These are phyloP conservation scores for Quercus agrifolia DNA, from an alignment of 306 rosid species.

Conservation along the genomic window DNA sequence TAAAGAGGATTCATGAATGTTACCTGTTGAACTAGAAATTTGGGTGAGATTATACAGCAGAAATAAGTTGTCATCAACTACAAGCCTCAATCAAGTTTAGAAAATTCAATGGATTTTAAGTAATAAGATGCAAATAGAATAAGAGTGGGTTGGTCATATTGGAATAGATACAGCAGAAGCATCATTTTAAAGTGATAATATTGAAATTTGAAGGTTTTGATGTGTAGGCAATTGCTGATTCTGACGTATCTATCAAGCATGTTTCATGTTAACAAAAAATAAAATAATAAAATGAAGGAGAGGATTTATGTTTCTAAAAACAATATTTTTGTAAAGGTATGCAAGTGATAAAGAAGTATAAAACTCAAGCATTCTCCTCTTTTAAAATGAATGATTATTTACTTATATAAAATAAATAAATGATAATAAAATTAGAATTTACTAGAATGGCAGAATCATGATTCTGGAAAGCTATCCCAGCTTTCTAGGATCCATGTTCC, in stretches of 20 bases:
- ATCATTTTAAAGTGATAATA: neutral
- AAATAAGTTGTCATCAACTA: neutral
- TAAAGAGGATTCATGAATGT: neutral
- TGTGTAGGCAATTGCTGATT: too few relatives aligned
- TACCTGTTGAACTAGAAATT: neutral
- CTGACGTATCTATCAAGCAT: too few relatives aligned
- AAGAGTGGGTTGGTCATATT: too few relatives aligned
- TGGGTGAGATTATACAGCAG: neutral
- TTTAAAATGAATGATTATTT: too few relatives aligned
- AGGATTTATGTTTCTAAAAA: neutral
- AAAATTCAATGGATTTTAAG: neutral
- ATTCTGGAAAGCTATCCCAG: neutral
- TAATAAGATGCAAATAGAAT: neutral
- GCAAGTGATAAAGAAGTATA: neutral
- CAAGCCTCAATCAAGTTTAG: neutral
- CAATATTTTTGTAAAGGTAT: neutral
- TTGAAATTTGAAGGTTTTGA: too few relatives aligned
- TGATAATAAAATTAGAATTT: neutral
- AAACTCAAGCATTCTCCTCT: neutral
- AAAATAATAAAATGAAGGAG: neutral
- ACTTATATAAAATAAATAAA: too few relatives aligned
- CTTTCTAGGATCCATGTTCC: neutral
- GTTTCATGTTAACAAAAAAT: neutral
- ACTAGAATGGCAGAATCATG: neutral
- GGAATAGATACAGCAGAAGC: too few relatives aligned